Base-by-base conservation (phyloP, 306 rosid genomes). In the Begonia masoniana region DNA sequence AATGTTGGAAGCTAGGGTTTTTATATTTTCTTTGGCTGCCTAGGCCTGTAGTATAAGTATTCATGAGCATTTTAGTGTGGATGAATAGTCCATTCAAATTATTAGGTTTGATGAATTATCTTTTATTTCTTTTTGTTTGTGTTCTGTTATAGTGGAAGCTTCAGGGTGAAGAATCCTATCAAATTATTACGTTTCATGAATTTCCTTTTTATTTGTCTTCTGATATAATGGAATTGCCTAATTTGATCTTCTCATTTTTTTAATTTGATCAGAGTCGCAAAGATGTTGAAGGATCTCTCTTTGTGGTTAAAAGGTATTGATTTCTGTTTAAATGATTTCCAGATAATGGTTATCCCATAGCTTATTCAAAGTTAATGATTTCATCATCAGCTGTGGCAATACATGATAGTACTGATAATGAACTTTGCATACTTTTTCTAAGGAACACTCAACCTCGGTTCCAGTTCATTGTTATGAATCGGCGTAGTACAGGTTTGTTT, bases 271-370 rank as follows among this genome's bases (percentile, higher is more conserved):
- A 82, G 96, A 85, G 97, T 78, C 97, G 97, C 51, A 89, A 85
- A 78, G 91, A 89, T 66, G 97, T 89, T 24, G 97, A 85, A 80
- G 97, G 97, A 68, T 85, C 97, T 73, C 97, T 89, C 56, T 89
- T 89, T 51, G 97, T 89, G 23, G 97, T 89, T 26, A 80, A 89
- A 73, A 85, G 97, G 97, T 89, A 58, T 46, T 41, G 31, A 21
- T 26, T 50, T 46, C 10, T 31, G 12, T 56, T 31, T 11, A 8
- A 17, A 10, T 56, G 39, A 24, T 59, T 48, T 59, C 36, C 24
- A 9, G 39, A 19, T 7, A 12, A 48, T 7, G 12, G 36, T 48
- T 50, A 49, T 31, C 26, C 46, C 16, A 42, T 14, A 50, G 12
- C 35, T 41, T 55, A 12, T 19, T 36, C 9, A 10, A 47, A 43